These are phyloP conservation scores for Agaricales sp. DNA, from an alignment of 1,284 basidiomycete species.

Conservation along the genomic window DNA sequence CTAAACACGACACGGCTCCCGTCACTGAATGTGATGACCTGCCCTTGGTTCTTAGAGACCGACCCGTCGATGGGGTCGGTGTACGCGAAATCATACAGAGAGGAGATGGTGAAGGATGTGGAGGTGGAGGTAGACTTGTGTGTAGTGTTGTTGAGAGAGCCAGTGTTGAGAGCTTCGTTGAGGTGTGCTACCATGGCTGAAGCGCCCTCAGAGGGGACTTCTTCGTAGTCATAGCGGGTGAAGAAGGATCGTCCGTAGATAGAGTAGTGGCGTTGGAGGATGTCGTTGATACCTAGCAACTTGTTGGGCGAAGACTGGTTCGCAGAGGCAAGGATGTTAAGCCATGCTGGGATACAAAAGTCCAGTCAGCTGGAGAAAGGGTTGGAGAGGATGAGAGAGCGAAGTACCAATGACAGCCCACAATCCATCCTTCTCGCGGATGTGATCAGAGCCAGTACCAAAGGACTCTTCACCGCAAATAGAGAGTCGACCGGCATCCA, in stretches of 20 bases:
- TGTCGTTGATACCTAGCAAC: conserved; percentile 79
- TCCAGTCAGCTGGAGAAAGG: not conserved
- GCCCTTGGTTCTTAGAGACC: conserved; percentile 92
- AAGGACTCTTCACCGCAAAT: conserved; percentile 99
- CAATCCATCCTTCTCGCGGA: conserved; percentile 97
- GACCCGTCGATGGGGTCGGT: conserved; percentile 95
- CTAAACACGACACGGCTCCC: conserved; percentile 94
- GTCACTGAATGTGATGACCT: conserved; percentile 87
- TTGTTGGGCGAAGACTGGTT: conserved; percentile 75
- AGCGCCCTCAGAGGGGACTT: conserved; percentile 87
- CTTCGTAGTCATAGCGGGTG: conserved; percentile 98
- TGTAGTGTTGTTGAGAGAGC: conserved; percentile 56
- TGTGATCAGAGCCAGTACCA: conserved; percentile 99
- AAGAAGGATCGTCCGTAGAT: conserved; percentile 98
- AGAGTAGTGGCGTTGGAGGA: conserved; percentile 81
- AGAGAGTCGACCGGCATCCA: conserved; percentile 95
- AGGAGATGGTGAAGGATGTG: conserved; percentile 71
- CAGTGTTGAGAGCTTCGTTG: conserved; percentile 58
- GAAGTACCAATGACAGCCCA: conserved; percentile 88
- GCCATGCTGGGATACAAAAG: conserved; percentile 70
- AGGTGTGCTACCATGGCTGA: conserved; percentile 77
- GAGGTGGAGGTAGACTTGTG: conserved; percentile 59
- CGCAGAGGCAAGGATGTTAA: conserved; percentile 92
- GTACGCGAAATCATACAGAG: conserved; percentile 87
- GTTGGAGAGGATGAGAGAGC: conserved; percentile 3